These are phyloP conservation scores for Nakaseomyces glabratus DNA, from an alignment of 1,139 yeast genomes.

Conservation along the genomic window DNA sequence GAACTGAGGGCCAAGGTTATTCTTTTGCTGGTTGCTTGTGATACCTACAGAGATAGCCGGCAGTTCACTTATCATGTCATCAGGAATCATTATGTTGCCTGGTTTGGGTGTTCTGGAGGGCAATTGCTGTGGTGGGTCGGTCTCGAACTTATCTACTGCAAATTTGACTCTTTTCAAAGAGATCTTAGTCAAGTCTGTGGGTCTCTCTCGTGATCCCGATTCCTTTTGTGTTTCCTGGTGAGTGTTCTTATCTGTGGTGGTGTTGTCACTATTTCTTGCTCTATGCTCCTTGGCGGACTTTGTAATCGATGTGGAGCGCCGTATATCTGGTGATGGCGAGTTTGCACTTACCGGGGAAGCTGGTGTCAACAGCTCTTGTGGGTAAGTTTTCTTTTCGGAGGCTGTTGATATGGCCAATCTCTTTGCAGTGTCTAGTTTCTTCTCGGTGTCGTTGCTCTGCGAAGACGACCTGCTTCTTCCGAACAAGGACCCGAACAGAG, in stretches of 20 bases:
- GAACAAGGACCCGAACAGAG: conserved; percentile 23
- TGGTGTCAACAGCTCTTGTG: too few relatives aligned
- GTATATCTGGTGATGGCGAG: too few relatives aligned
- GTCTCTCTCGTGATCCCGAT: conserved; percentile 1
- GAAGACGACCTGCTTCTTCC: conserved; percentile 15
- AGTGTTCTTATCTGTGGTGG: too few relatives aligned
- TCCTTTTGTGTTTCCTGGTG: too few relatives aligned
- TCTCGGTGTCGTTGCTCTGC: background rate
- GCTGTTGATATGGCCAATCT: too few relatives aligned
- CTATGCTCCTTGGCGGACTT: too few relatives aligned
- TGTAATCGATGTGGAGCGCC: too few relatives aligned
- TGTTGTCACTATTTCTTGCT: too few relatives aligned
- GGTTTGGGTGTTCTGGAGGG: conserved; percentile 76
- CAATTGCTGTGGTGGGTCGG: conserved; percentile 91
- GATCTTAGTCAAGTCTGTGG: conserved; percentile 24
- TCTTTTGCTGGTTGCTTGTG: background rate
- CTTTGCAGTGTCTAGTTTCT: too few relatives aligned
- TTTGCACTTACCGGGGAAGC: too few relatives aligned
- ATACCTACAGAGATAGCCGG: conserved; percentile 63
- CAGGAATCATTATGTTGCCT: conserved; percentile 74
- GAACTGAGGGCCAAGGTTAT: conserved; percentile 19
- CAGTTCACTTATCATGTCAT: conserved; percentile 49
- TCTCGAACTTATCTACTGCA: conserved; percentile 55
- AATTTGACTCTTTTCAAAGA: conserved; percentile 61
- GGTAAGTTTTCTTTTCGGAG: too few relatives aligned